Conservation (phyloP, 345 rosid genomes). For the Acer campestre region DNA sequence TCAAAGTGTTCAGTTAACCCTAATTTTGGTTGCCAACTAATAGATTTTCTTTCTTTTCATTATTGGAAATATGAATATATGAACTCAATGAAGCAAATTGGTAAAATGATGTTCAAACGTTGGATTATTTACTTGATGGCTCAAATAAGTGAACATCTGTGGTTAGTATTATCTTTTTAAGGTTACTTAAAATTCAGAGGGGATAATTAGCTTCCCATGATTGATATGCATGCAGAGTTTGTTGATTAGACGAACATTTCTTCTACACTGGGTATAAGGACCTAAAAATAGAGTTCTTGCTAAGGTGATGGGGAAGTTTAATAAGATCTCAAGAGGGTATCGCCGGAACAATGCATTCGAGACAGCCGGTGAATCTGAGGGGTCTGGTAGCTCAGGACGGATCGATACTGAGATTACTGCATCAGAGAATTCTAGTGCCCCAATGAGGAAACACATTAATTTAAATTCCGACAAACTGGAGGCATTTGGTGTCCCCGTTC, state of each 20-base stretch:
- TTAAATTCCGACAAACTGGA: slow-evolving; percentile 52
- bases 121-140: not conserved
- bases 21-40: not conserved
- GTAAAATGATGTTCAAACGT: not conserved
- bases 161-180: not conserved
- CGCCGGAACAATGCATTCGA: slow-evolving; percentile 41
- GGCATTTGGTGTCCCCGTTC: slow-evolving; percentile 58
- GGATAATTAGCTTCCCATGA: slow-evolving; percentile 28
- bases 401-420: slow-evolving; percentile 68
- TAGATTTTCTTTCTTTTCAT: not conserved
- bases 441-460: slow-evolving; percentile 56
- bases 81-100: not conserved
- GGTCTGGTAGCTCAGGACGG: slow-evolving; percentile 77
- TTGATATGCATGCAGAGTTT: slow-evolving; percentile 38
- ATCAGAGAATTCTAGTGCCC: slow-evolving; percentile 66
- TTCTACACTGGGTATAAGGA: slow-evolving; percentile 10
- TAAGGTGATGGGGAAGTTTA: slow-evolving; percentile 58
- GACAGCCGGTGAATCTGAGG: slow-evolving; percentile 77
- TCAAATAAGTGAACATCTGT: not conserved
- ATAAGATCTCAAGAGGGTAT: slow-evolving; percentile 56
- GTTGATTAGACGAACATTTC: slow-evolving; percentile 14
- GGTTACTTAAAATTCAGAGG: slow-evolving; percentile 7
- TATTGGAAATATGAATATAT: not conserved
- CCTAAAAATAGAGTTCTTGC: slow-evolving; percentile 17
- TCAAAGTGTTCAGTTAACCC: not conserved